A percentile compares a stretch with the other conserved stretches of the same genome.
These are phyloP conservation scores for Saturnispora hagleri DNA, from an alignment of 805 yeast genomes.

Conservation along the genomic window DNA sequence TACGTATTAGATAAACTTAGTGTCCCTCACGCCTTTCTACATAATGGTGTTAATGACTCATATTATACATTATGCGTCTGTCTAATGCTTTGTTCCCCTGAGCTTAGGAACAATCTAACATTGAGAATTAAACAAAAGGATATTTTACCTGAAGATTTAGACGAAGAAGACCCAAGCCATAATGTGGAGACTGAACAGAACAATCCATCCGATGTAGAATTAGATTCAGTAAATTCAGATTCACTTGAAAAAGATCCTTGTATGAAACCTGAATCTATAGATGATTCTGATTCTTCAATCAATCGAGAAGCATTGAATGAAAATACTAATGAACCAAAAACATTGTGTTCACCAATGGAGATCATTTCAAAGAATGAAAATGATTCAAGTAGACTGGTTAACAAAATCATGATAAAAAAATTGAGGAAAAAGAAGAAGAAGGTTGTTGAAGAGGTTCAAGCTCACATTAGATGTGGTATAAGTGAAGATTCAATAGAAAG, in stretches of 20 bases:
- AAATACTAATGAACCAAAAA: background rate
- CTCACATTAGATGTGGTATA: conserved; percentile 14
- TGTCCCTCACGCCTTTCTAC: conserved; percentile 24
- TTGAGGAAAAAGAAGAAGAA: conserved; percentile 3
- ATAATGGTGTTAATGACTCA: conserved; percentile 28
- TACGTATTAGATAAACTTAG: conserved; percentile 21
- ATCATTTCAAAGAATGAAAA: background rate
- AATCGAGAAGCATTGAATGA: background rate
- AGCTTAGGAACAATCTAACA: conserved; percentile 17
- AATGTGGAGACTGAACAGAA: background rate
- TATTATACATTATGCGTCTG: conserved; percentile 24
- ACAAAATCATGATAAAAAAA: background rate
- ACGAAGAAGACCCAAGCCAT: background rate
- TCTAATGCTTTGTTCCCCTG: conserved; percentile 22
- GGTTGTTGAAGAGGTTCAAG: background rate
- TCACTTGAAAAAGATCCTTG: background rate
- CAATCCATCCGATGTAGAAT: background rate
- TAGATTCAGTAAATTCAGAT: background rate
- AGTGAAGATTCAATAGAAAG: conserved; percentile 12
- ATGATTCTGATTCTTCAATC: conserved; percentile 2
- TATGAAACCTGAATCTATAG: background rate
- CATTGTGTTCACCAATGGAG: background rate
- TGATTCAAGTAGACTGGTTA: background rate
- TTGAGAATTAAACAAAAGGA: background rate
- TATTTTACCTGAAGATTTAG: background rate